Percentiles rank a stretch among this genome's conserved stretches.
phyloP scores from a whole-genome alignment of 1,284 basidiomycete genomes.

The Anthracocystis walkeri region DNA sequence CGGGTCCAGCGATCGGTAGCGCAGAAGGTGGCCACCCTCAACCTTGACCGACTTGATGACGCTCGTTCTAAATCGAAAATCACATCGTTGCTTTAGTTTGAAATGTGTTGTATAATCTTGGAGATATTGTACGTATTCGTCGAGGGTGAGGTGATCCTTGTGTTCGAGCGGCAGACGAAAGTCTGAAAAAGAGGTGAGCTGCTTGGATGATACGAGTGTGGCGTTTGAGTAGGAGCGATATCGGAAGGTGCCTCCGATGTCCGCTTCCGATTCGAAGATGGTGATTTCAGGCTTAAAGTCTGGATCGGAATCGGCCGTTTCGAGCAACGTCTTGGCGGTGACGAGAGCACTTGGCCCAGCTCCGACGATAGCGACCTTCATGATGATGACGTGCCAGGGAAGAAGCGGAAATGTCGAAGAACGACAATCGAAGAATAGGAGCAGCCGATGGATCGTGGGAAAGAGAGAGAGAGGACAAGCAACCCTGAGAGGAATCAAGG shows the following conservation, averaged over 20 bases:
- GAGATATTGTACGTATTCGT: constrained; percentile 76
- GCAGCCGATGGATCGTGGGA: neutral
- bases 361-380: constrained; percentile 60
- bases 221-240: constrained; percentile 73
- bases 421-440: neutral
- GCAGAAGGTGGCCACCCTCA: constrained; percentile 38
- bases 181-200: constrained; percentile 77
- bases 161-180: constrained; percentile 74
- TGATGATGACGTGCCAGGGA: neutral
- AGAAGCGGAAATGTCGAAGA: constrained; percentile 1
- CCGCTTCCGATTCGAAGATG: constrained; percentile 74
- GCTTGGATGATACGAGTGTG: constrained; percentile 75
- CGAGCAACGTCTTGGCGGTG: constrained; percentile 74
- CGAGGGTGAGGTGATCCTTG: constrained; percentile 75
- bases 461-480: neutral
- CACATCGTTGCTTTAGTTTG: constrained; percentile 66
- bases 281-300: constrained; percentile 73
- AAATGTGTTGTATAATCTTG: constrained; percentile 74
- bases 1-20: constrained; percentile 13
- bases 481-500: neutral
- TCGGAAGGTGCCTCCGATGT: constrained; percentile 76
- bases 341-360: constrained; percentile 76
- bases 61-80: constrained; percentile 44
- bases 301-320: constrained; percentile 34
- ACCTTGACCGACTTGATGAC: constrained; percentile 47